Evolutionary conservation across 805 yeast species (phyloP), one percentile per base, ranked within the genome.

Genomic region (Candida coquimbonensis): DNA sequence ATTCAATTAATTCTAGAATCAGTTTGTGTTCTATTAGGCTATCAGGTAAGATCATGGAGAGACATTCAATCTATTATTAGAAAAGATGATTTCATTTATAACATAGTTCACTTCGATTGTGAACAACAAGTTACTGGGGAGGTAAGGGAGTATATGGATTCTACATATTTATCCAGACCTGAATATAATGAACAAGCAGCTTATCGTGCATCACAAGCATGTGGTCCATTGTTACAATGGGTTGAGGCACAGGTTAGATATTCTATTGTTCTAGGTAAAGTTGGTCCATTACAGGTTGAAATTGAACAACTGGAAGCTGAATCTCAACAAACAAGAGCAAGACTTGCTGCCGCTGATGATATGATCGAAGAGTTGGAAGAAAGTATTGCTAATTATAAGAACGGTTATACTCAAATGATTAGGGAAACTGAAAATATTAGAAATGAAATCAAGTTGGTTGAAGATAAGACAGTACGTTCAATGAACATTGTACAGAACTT

Each of bases 211-310:
- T 84, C 95, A 62, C 88, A 86, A 57, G 97, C 97, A 0, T 88
- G 97, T 67, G 98, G 96, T 0, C 98, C 98, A 0, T 66, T 91
- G 33, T 58, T 85, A 17, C 81, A 81, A 49, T 91, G 98, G 98
- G 90, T 89, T 0, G 73, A 74, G 44, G 97, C 98, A 0, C 97
- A 91, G 52, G 69, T 89, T n/a, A 68, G 73, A n/a, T 91, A 83
- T 57, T 76, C 91, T 0, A 57, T 76, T 2, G 83, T 89, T 21
- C 65, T 87, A 38, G 83, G 84, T 34, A 75, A 72, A 42, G 75
- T 91, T 25, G 84, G 78, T 1, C 98, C 98, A 0, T 63, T 91
- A 53, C 68, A 80, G 46, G 69, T 69, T 6, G 96, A 89, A 53
- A 85, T 88, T 4, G 55, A 54, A 8, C 56, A 50, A 5, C 68